These are phyloP conservation scores for Aspergillus sp. DNA, from an alignment of 2,329 filamentous ascomycete genomes.

Conservation along the genomic window DNA sequence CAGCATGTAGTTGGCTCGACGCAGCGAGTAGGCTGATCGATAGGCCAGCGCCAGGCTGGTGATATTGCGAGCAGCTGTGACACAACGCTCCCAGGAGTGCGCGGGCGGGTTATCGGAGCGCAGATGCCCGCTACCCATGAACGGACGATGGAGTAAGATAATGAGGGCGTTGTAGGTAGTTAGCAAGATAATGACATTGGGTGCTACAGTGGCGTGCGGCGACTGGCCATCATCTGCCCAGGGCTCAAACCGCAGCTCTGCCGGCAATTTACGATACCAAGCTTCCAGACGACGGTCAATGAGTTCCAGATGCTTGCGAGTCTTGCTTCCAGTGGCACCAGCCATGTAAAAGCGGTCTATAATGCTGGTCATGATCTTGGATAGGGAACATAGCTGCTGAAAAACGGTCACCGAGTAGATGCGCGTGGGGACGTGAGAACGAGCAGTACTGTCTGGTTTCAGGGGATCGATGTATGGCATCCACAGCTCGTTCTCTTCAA, in stretches of 20 bases:
- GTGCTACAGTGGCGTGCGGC: slow-evolving; percentile 19
- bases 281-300: slow-evolving; percentile 29
- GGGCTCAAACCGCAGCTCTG: slow-evolving; percentile 22
- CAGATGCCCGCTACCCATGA: slow-evolving; percentile 39
- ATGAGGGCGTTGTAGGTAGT: slow-evolving; percentile 46
- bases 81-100: slow-evolving; percentile 36
- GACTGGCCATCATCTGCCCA: slow-evolving; percentile 22
- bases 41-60: slow-evolving; percentile 41
- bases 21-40: slow-evolving; percentile 42
- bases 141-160: slow-evolving; percentile 51
- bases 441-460: neutral
- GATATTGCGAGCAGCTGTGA: slow-evolving; percentile 39
- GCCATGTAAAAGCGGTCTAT: slow-evolving; percentile 40
- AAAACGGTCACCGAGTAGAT: slow-evolving; percentile 40
- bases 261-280: slow-evolving; percentile 33
- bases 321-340: slow-evolving; percentile 29
- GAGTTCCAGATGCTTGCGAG: slow-evolving; percentile 16
- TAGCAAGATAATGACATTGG: slow-evolving; percentile 37
- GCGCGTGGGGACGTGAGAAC: slow-evolving; percentile 9
- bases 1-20: slow-evolving; percentile 45
- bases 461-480: slow-evolving; percentile 20
- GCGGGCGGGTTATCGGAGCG: slow-evolving; percentile 20
- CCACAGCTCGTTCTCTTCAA: slow-evolving; percentile 34
- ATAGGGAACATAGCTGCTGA: slow-evolving; percentile 38
- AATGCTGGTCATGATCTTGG: slow-evolving; percentile 42